Evolutionary conservation across 2,329 filamentous ascomycete species (phyloP).

Genomic region (Exophiala bonariae): DNA sequence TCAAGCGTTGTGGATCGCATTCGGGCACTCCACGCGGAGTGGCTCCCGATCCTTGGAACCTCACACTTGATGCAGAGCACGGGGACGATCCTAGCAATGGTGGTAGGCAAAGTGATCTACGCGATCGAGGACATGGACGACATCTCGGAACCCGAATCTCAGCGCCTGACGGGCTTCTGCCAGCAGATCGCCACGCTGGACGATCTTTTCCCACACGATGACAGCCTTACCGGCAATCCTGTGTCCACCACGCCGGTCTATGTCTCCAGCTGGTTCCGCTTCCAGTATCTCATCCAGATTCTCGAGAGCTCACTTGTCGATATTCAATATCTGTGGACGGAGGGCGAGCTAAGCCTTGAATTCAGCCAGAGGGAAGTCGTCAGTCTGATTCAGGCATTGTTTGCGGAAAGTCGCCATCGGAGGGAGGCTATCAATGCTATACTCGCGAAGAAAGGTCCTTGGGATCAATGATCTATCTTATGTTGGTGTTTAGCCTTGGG

Average conservation of each 20-base stretch:
- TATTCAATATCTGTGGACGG: constrained; percentile 65
- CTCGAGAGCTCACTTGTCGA: constrained; percentile 63
- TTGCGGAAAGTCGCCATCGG: constrained; percentile 62
- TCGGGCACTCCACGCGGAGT: constrained; percentile 56
- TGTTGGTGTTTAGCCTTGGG: too few relatives aligned
- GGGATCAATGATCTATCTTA: not conserved
- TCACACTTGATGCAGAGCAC: constrained; percentile 63
- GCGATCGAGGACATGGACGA: constrained; percentile 64
- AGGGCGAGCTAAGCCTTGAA: constrained; percentile 63
- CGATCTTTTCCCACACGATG: constrained; percentile 50
- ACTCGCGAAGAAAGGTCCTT: constrained; percentile 13
- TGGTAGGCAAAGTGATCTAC: constrained; percentile 59
- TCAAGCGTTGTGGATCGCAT: constrained; percentile 59
- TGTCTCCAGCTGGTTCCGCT: constrained; percentile 64
- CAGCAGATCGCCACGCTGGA: constrained; percentile 56
- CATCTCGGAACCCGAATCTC: constrained; percentile 64
- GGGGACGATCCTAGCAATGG: constrained; percentile 58
- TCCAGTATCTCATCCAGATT: constrained; percentile 65
- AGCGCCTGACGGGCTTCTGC: constrained; percentile 58
- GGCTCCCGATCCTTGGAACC: constrained; percentile 59
- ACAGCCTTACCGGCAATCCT: constrained; percentile 19
- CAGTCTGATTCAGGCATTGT: constrained; percentile 63
- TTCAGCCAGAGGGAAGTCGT: constrained; percentile 63
- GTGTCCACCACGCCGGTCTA: constrained; percentile 61
- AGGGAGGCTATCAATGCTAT: constrained; percentile 61